phyloP scores from a whole-genome alignment of 495 filamentous ascomycete genomes.

The Xylaria nigripes region DNA sequence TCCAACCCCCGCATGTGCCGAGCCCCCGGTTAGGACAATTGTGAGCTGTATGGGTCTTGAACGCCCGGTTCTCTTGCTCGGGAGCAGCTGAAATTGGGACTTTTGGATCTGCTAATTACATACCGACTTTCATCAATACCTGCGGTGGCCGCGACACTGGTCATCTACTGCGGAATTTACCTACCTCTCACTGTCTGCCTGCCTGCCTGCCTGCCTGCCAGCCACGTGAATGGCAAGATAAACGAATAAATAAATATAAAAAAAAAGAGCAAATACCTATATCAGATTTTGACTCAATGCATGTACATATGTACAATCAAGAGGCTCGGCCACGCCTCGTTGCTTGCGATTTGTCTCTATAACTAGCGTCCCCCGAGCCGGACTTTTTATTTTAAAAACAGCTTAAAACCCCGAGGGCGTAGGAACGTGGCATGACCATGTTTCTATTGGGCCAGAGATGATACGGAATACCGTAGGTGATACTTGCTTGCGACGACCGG shows the following conservation, averaged over 20 bases:
- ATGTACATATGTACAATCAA: background rate
- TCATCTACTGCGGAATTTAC: too few species aligned
- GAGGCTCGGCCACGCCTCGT: background rate
- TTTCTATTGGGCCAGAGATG: background rate
- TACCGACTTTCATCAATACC: too few species aligned
- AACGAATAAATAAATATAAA: too few species aligned
- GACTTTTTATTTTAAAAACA: background rate
- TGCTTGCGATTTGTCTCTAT: background rate
- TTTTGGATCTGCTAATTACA: background rate
- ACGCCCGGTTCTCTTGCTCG: background rate
- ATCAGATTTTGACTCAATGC: background rate
- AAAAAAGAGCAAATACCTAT: too few species aligned
- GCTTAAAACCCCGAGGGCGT: background rate
- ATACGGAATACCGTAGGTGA: too few species aligned
- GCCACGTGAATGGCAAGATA: background rate
- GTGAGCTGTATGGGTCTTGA: background rate
- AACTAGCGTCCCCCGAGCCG: background rate
- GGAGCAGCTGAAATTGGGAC: background rate
- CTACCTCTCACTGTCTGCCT: too few species aligned
- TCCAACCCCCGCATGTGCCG: background rate
- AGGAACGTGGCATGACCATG: conserved; percentile 6
- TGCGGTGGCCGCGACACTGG: background rate
- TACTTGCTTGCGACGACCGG: background rate
- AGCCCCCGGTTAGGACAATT: conserved; percentile 2
- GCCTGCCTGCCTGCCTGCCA: too few species aligned